phyloP scores from a whole-genome alignment of 2,329 filamentous ascomycete genomes.

The Stylonectria norvegica region DNA sequence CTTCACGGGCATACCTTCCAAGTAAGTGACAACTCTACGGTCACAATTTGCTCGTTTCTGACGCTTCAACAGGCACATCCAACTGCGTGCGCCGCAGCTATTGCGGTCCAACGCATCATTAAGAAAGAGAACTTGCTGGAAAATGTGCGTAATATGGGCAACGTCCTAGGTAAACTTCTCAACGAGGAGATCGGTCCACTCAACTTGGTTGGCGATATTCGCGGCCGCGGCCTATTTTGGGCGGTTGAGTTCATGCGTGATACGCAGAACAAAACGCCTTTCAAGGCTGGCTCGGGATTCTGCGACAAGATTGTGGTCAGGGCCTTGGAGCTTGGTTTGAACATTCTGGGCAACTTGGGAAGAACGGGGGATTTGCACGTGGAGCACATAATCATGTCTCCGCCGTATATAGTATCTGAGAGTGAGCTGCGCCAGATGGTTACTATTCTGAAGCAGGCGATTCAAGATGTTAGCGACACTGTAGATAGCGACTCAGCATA shows the following conservation, averaged over 20 bases:
- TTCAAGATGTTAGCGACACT: neutral
- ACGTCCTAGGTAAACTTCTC: conserved; percentile 2
- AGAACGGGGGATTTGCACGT: conserved; percentile 3
- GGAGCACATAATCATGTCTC: conserved; percentile 8
- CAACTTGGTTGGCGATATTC: conserved; percentile 6
- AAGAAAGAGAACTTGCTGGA: conserved; percentile 1
- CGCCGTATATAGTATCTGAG: conserved; percentile 7
- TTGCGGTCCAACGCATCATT: conserved; percentile 7
- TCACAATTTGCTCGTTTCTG: too few relatives aligned
- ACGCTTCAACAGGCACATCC: conserved; percentile 9
- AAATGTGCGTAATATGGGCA: conserved; percentile 6
- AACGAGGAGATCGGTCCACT: conserved; percentile 1
- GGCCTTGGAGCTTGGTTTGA: conserved; percentile 4
- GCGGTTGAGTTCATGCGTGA: conserved; percentile 10
- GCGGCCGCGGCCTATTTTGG: conserved; percentile 11
- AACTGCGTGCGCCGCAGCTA: conserved; percentile 5
- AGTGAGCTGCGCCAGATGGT: conserved; percentile 5
- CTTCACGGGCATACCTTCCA: conserved; percentile 8
- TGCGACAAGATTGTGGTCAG: conserved; percentile 1
- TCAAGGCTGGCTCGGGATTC: neutral
- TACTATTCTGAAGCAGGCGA: conserved; percentile 4
- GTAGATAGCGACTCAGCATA: neutral
- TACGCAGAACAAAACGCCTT: neutral
- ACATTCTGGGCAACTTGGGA: conserved; percentile 8
- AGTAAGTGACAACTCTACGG: neutral